Conservation (phyloP, 1,139 yeast genomes). For the Blastobotrys proliferans region DNA sequence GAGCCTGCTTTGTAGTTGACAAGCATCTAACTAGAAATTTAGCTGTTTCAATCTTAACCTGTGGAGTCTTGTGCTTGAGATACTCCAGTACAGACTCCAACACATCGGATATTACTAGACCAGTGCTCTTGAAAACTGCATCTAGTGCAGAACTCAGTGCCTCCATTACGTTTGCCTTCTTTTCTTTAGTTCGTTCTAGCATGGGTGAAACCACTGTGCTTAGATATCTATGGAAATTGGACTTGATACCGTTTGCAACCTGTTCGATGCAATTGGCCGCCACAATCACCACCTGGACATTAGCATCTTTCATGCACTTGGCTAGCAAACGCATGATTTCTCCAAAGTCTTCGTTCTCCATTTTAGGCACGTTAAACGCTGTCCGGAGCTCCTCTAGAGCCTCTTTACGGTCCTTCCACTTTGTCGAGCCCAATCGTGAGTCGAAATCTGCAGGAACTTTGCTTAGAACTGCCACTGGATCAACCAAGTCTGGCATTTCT, state of each 20-base stretch:
- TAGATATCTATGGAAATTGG: slow-evolving; percentile 52
- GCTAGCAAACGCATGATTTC: slow-evolving; percentile 57
- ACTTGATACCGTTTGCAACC: slow-evolving; percentile 64
- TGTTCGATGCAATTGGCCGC: slow-evolving; percentile 68
- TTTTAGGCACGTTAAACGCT: slow-evolving; percentile 46
- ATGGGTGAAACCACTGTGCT: slow-evolving; percentile 54
- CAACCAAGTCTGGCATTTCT: slow-evolving; percentile 54
- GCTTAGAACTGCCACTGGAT: slow-evolving; percentile 56
- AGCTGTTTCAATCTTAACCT: slow-evolving; percentile 66
- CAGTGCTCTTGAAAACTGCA: slow-evolving; percentile 46
- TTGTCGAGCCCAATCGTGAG: slow-evolving; percentile 51
- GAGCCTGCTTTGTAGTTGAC: slow-evolving; percentile 46
- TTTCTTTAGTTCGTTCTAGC: slow-evolving; percentile 83
- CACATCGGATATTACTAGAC: slow-evolving; percentile 45
- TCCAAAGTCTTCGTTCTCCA: slow-evolving; percentile 62
- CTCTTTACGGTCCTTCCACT: slow-evolving; percentile 94
- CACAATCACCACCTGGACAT: slow-evolving; percentile 77
- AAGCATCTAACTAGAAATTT: slow-evolving; percentile 65
- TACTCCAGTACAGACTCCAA: slow-evolving; percentile 57
- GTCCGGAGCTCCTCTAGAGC: slow-evolving; percentile 65
- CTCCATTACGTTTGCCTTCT: slow-evolving; percentile 71
- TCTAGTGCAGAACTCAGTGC: slow-evolving; percentile 65
- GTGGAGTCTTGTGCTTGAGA: slow-evolving; percentile 79
- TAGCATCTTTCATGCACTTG: slow-evolving; percentile 84
- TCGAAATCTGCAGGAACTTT: slow-evolving; percentile 64